Evolutionary conservation across 768 basidiomycete species (phyloP).

Genomic region (Suillus americanus): DNA sequence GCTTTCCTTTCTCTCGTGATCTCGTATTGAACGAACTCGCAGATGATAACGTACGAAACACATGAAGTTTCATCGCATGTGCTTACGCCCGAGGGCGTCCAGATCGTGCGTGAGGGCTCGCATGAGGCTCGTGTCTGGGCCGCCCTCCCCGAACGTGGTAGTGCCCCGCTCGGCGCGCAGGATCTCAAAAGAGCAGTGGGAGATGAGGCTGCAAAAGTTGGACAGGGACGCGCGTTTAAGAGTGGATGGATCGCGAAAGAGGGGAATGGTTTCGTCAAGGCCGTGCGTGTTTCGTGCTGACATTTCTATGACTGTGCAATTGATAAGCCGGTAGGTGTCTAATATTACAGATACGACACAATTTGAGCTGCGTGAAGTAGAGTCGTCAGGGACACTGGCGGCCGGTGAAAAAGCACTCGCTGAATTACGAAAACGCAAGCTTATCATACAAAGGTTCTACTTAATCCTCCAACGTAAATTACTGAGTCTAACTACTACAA

Average conservation of each 20-base stretch:
- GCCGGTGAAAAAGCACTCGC: constrained; percentile 80
- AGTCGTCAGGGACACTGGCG: constrained; percentile 67
- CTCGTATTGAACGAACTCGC: constrained; percentile 15
- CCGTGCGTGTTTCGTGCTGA: constrained; percentile 49
- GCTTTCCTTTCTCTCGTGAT: constrained; percentile 3
- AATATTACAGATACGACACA: constrained; percentile 75
- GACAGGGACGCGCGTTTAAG: constrained; percentile 95
- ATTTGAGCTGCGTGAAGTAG: constrained; percentile 70
- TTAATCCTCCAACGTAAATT: not conserved
- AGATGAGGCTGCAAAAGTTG: constrained; percentile 87
- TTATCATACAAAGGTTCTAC: constrained; percentile 75
- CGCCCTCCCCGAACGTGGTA: constrained; percentile 73
- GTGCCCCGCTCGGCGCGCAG: constrained; percentile 59
- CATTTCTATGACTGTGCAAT: constrained; percentile 8
- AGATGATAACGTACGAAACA: constrained; percentile 85
- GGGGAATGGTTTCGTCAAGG: constrained; percentile 81
- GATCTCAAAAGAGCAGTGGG: constrained; percentile 78
- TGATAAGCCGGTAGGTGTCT: constrained; percentile 43
- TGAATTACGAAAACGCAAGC: constrained; percentile 90
- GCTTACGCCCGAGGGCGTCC: constrained; percentile 79
- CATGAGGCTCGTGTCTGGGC: constrained; percentile 96
- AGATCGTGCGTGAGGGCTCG: constrained; percentile 79
- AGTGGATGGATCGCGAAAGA: constrained; percentile 96
- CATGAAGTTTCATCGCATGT: constrained; percentile 74
- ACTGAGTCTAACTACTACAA: constrained; percentile 8